Evolutionary conservation across 805 yeast species (phyloP), one percentile per base, ranked within the genome.

Genomic region (Kodamaea restingae): DNA sequence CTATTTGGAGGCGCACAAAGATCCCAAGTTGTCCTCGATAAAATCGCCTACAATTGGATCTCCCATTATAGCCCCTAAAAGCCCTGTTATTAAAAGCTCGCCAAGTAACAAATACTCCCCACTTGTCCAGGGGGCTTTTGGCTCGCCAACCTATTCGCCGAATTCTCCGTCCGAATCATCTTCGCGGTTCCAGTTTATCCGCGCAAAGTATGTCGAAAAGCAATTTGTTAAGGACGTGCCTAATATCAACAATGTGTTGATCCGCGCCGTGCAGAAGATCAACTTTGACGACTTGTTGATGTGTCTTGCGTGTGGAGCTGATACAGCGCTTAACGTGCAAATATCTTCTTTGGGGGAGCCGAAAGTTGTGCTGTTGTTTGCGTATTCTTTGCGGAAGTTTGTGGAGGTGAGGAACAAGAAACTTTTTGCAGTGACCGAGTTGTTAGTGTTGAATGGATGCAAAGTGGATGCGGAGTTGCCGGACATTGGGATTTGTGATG

Each of bases 161-260:
- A 7, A 5, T 11, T 14, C 31, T 4, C 18, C 10, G 17, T 14
- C 8, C 10, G 31, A 17, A 25, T 65, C 95, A 35, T 14, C 15
- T 5, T 15, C 32, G 25, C 65, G 95, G 35, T 61, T 76, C 22
- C 56, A 58, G n/a, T 88, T 73, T 52, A 81, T 87, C 34, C 71
- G 71, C 6, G 67, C 73, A 30, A 90, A 90, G 59, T 90, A 90
- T 54, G 67, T 70, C 18, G 61, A 60, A 4, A 77, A 75, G 56
- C 64, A 60, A 29, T 88, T 58, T 51, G 63, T 74, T 9, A 46
- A 38, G 9, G 38, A 36, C 1, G 34, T 27, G 2, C 47, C 52
- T 0, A 54, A 54, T 12, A 35, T 54, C 5, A 60, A 66, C 39
- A 66, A 64, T 35, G 50, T 59, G 2, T 52, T 81, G 21, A 66